Conservation (phyloP, 2,329 filamentous ascomycete genomes). For the Scortechinia acanthostroma region DNA sequence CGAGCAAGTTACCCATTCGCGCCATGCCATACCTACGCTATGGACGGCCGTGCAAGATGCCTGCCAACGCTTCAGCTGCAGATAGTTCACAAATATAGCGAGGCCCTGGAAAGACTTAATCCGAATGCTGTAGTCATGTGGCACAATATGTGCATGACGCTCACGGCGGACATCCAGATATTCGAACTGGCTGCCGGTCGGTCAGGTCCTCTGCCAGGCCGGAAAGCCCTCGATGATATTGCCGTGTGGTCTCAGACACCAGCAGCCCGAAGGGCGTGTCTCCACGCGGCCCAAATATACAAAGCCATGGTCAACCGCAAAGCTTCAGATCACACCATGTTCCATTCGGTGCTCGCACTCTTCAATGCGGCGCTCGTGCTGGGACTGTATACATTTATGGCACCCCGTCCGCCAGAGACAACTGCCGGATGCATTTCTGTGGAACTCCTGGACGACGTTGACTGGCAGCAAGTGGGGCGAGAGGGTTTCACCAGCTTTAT, state of each 20-base stretch:
- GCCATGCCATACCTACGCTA: slow-evolving; percentile 33
- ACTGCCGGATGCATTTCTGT: slow-evolving; percentile 18
- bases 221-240: slow-evolving; percentile 38
- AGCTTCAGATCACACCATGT: slow-evolving; percentile 39
- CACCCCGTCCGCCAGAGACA: slow-evolving; percentile 12
- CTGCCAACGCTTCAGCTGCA: slow-evolving; percentile 23
- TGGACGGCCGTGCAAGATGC: slow-evolving; percentile 32
- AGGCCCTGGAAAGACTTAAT: slow-evolving; percentile 29
- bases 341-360: slow-evolving; percentile 36
- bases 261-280: slow-evolving; percentile 35
- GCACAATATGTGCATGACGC: slow-evolving; percentile 42
- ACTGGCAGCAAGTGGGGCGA: slow-evolving; percentile 35
- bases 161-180: slow-evolving; percentile 39
- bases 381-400: slow-evolving; percentile 41
- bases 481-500: slow-evolving; percentile 32
- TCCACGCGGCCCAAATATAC: slow-evolving; percentile 43
- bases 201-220: slow-evolving; percentile 32
- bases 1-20: slow-evolving; percentile 25
- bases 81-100: slow-evolving; percentile 26
- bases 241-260: slow-evolving; percentile 38
- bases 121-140: slow-evolving; percentile 40
- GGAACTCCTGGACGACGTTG: slow-evolving; percentile 36
- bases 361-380: slow-evolving; percentile 41
- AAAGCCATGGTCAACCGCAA: slow-evolving; percentile 39
- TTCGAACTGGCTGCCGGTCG: slow-evolving; percentile 43